Evolutionary conservation across 73 alveolate genomes (phyloP), one percentile per base, ranked within the genome.

Genomic region (Uronychia binucleata): DNA sequence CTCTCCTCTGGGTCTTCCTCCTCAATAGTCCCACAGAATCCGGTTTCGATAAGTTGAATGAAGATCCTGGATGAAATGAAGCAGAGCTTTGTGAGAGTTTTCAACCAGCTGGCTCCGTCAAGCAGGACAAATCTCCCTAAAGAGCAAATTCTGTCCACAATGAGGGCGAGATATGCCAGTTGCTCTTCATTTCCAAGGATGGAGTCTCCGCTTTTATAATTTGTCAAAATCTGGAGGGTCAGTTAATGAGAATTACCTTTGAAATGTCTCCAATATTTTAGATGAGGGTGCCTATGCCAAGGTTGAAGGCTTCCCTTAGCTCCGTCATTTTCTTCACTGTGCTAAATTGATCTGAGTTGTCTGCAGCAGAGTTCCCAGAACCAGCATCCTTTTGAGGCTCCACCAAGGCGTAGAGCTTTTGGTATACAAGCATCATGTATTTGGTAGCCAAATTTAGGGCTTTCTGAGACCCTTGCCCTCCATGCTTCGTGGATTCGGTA

Each of bases 11-110:
- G 77, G 31, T 88, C 91, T 31, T 76, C 57, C 57, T 88, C 76
- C 31, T 92, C 97, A 27, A 67, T 84, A 57, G 86, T 32, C 1
- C 94, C 93, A 35, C 97, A 92, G 82, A 89, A 92, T n/a, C 97
- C 97, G 57, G 89, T 75, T 1, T 84, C 76, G 11, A 90, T 79
- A 1, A 92, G 79, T 74, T 81, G 78, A 0, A 85, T 58, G 89
- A 92, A 89, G 30, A 92, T 86, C 59, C 91, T 82, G 59, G 74
- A 75, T 0, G 82, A 14, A 19, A 91, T 78, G 58, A 57, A 87
- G 28, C 81, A 33, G 67, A 91, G 84, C 88, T 91, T 91, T 19
- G 90, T 58, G 0, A 91, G 83, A 13, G 92, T 77, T 79, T 57
- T 82, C 75, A 80, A 79, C 59, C 75, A 32, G 67, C 35, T 0